These are phyloP conservation scores for Cytospora chrysosperma DNA, from an alignment of 2,329 filamentous ascomycete genomes.

Conservation along the genomic window DNA sequence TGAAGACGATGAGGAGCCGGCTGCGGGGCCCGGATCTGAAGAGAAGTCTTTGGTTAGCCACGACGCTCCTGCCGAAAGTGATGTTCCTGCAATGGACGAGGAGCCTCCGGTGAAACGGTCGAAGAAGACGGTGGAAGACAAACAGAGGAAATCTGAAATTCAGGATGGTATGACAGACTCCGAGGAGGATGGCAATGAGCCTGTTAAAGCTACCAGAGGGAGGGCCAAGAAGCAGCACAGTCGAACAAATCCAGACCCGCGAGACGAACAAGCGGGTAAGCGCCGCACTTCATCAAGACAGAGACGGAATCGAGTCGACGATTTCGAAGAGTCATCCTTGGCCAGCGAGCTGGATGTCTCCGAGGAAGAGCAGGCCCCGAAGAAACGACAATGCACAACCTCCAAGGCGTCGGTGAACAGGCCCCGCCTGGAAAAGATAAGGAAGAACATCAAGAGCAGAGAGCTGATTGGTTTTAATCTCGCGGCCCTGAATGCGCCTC, in stretches of 20 bases:
- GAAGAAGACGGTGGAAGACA: neutral
- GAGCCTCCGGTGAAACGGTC: constrained; percentile 1
- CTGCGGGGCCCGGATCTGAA: neutral
- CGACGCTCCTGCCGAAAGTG: neutral
- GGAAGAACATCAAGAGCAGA: constrained; percentile 46
- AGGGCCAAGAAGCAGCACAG: neutral
- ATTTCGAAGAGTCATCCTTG: neutral
- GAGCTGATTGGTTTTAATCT: constrained; percentile 45
- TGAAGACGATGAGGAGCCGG: constrained; percentile 16
- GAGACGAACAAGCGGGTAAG: neutral
- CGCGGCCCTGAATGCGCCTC: constrained; percentile 10
- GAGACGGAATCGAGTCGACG: neutral
- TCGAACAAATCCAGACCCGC: neutral
- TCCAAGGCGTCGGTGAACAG: neutral
- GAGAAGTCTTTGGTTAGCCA: no score
- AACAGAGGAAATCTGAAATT: neutral
- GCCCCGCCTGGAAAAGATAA: constrained; percentile 41
- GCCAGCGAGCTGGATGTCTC: constrained; percentile 24
- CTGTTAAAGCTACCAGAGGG: neutral
- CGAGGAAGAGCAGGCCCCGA: constrained; percentile 15
- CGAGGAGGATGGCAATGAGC: neutral
- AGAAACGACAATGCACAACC: neutral
- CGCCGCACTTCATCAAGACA: constrained; percentile 5
- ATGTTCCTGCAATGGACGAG: neutral
- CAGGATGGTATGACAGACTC: neutral